Percentiles rank a stretch among this genome's conserved stretches.
These are phyloP conservation scores for Alternaria postmessia DNA, from an alignment of 2,329 filamentous ascomycete genomes.

Conservation along the genomic window DNA sequence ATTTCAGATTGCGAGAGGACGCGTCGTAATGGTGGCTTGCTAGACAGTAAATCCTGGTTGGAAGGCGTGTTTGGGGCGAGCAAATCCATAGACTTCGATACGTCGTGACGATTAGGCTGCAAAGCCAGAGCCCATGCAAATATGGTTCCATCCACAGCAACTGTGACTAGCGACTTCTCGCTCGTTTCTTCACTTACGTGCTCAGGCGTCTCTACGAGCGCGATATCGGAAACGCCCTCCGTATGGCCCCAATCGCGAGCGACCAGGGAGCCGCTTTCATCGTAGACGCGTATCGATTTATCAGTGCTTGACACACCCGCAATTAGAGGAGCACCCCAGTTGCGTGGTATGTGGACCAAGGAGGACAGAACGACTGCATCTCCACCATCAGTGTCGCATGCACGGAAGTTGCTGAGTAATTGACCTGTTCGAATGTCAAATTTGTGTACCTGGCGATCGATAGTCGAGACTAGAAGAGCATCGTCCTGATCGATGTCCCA, in stretches of 20 bases:
- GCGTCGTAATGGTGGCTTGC: conserved; percentile 77
- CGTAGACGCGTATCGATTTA: conserved; percentile 92
- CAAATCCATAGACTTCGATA: conserved; percentile 50
- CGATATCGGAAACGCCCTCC: conserved; percentile 87
- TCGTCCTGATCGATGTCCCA: conserved; percentile 69
- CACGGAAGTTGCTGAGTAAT: conserved; percentile 77
- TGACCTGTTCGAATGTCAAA: conserved; percentile 73
- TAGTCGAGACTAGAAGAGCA: conserved; percentile 65
- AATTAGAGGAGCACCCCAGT: conserved; percentile 71
- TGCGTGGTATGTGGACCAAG: conserved; percentile 68
- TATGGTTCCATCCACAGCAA: conserved; percentile 60
- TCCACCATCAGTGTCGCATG: conserved; percentile 77
- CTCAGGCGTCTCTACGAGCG: conserved; percentile 62
- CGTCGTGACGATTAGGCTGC: conserved; percentile 40
- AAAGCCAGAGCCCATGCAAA: conserved; percentile 56
- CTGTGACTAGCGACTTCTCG: conserved; percentile 58
- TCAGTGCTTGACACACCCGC: conserved; percentile 93
- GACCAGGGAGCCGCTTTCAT: conserved; percentile 78
- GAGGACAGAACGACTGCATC: conserved; percentile 87
- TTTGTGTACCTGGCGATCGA: conserved; percentile 68
- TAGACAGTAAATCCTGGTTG: conserved; percentile 45
- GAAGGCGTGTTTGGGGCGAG: conserved; percentile 42
- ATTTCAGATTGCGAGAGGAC: conserved; percentile 89
- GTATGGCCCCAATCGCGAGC: conserved; percentile 95
- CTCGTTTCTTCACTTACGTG: conserved; percentile 55